Evolutionary conservation across 2,329 filamentous ascomycete genomes (phyloP), one percentile per base, ranked within the genome.

Genomic region (Cordyceps tenuipes): DNA sequence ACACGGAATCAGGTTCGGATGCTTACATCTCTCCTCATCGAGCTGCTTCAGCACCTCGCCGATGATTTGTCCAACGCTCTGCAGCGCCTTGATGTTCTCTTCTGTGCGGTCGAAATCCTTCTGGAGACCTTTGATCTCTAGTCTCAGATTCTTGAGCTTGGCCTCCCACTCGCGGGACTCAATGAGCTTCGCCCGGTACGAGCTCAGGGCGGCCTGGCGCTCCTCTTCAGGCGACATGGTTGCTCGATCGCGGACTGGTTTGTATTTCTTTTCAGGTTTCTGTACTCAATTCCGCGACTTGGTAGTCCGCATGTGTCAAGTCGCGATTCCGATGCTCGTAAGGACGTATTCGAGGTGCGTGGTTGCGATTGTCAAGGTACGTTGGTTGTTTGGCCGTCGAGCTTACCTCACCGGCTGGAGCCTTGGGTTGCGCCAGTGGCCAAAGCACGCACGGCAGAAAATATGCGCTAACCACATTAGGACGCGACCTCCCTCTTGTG

Each of bases 21-120:
- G 79, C 90, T 74, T 80, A 97, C 93, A 99, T 87, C 94, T 83
- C 81, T 99, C 95, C 70, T 99, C 94, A 72, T 99, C 94, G 65
- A 99, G 83, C 80, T 99, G 95, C 81, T 99, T 99, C 71, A 99
- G 79, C 63, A 99, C 95, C 77, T 99, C 94, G 69, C 94, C 94
- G 75, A 99, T 97, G 76, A 99, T 99, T 79, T 99, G 94, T 55
- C 94, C 94, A 59, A 99, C 94, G 75, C 94, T 97, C 80, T 99
- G 94, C 70, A 99, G 80, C 66, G 94, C 94, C 81, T 99, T 99
- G 82, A 99, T 97, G 79, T 97, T 97, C 66, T 99, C 95, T 74
- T 99, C 94, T 58, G 94, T 97, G 67, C 93, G 86, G 74, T 99
- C 93, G 71, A 92, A 99, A 69, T 97, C 92, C 71, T 89, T 91